Evolutionary conservation across 2,329 filamentous ascomycete species (phyloP).

Genomic region (Geosmithia flava): DNA sequence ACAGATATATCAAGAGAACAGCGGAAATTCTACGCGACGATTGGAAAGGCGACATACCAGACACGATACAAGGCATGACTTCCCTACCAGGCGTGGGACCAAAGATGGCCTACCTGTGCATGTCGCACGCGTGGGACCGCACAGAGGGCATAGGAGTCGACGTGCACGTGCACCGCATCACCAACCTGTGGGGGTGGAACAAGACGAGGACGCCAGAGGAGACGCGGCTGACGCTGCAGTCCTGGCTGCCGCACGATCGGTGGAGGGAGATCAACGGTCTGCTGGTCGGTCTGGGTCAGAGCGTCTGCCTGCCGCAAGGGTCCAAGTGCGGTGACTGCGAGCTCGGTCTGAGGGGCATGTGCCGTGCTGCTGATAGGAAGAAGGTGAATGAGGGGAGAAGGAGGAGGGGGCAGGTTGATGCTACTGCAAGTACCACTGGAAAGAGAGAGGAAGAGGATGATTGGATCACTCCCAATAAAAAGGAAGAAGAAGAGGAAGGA

Average conservation of each 20-base stretch:
- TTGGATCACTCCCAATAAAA: no score
- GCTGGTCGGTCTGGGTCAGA: conserved; percentile 81
- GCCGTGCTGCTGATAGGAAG: conserved; percentile 55
- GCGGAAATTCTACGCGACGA: conserved; percentile 61
- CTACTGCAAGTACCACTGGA: no score
- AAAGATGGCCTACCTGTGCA: conserved; percentile 87
- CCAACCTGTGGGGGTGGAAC: conserved; percentile 90
- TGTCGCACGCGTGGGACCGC: conserved; percentile 56
- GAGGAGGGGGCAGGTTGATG: conserved; percentile 13
- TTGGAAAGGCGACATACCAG: conserved; percentile 66
- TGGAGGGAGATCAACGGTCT: conserved; percentile 92
- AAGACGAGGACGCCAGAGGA: conserved; percentile 66
- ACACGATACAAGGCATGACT: conserved; percentile 62
- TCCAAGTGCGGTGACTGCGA: conserved; percentile 78
- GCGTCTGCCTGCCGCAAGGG: conserved; percentile 69
- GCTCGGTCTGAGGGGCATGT: conserved; percentile 63
- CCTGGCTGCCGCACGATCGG: conserved; percentile 70
- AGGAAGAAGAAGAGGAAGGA: no score
- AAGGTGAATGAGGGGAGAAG: conserved; percentile 48
- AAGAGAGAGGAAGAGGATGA: no score
- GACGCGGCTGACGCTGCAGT: conserved; percentile 62
- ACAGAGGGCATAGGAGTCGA: conserved; percentile 80
- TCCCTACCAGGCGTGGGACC: conserved; percentile 78
- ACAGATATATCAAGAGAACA: conserved; percentile 55
- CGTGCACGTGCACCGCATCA: conserved; percentile 89